Conservation (phyloP, 495 filamentous ascomycete genomes). For the Patellaria atrata region DNA sequence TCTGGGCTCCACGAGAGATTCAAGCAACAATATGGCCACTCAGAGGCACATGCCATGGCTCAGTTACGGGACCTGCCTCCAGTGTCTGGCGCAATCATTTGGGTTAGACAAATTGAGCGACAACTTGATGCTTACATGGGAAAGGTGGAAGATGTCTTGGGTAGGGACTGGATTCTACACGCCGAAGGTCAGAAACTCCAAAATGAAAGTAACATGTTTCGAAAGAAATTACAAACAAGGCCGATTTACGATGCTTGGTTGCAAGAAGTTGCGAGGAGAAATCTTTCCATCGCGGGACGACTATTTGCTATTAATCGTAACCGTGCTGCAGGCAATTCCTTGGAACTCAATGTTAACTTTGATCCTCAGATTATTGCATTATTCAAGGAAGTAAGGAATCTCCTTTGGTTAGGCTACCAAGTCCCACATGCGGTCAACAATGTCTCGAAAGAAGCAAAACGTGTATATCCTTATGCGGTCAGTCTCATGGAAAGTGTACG, state of each 20-base stretch:
- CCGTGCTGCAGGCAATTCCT: constrained; percentile 65
- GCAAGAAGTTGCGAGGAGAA: constrained; percentile 68
- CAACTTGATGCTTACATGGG: constrained; percentile 94
- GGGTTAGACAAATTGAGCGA: constrained; percentile 91
- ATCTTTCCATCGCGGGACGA: constrained; percentile 78
- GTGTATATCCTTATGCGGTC: constrained; percentile 93
- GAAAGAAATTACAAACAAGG: constrained; percentile 86
- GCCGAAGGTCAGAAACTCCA: constrained; percentile 89
- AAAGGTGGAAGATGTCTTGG: constrained; percentile 89
- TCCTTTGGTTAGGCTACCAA: constrained; percentile 82
- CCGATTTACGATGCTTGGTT: constrained; percentile 92
- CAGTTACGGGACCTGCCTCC: constrained; percentile 90
- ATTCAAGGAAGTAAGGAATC: constrained; percentile 97
- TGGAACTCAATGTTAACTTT: constrained; percentile 90
- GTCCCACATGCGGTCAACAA: constrained; percentile 90
- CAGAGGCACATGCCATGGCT: constrained; percentile 94
- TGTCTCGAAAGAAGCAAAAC: constrained; percentile 89
- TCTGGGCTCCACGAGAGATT: constrained; percentile 86
- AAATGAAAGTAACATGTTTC: constrained; percentile 74
- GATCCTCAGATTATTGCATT: constrained; percentile 91
- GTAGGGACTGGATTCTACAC: constrained; percentile 84
- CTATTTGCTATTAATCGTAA: constrained; percentile 83
- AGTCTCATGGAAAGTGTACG: constrained; percentile 96
- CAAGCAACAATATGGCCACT: constrained; percentile 96
- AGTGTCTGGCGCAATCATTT: constrained; percentile 90